Conservation (phyloP, 2,329 filamentous ascomycete genomes). For the Fusarium pininemorale region DNA sequence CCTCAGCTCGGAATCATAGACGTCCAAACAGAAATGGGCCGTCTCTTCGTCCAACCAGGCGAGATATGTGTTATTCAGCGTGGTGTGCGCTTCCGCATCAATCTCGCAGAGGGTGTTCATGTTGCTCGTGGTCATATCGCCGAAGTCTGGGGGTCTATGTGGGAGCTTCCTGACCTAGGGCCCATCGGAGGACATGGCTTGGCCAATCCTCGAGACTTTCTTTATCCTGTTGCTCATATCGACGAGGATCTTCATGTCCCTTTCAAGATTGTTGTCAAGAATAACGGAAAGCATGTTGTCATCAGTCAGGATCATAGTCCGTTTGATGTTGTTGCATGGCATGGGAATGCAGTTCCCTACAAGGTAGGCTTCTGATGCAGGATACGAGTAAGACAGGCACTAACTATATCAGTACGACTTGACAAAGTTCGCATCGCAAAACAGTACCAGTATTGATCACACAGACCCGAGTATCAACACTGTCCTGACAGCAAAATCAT, state of each 20-base stretch:
- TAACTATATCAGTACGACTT: slow-evolving; percentile 1
- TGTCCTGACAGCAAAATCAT: slow-evolving; percentile 5
- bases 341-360: slow-evolving; percentile 18
- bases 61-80: slow-evolving; percentile 9
- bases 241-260: neutral
- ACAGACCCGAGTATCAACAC: slow-evolving; percentile 15
- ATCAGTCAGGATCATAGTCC: slow-evolving; percentile 20
- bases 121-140: slow-evolving; percentile 9
- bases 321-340: slow-evolving; percentile 21
- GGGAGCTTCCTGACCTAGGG: slow-evolving; percentile 5
- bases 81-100: neutral
- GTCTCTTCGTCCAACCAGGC: slow-evolving; percentile 1
- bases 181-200: slow-evolving; percentile 13
- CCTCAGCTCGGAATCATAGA: slow-evolving; percentile 9
- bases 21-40: slow-evolving; percentile 12
- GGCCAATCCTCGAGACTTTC: slow-evolving; percentile 11
- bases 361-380: neutral
- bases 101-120: neutral
- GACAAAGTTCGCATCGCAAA: slow-evolving; percentile 16
- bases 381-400: accelerated
- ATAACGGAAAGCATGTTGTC: slow-evolving; percentile 13
- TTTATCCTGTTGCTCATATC: slow-evolving; percentile 9
- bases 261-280: neutral
- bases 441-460: slow-evolving; percentile 8
- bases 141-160: slow-evolving; percentile 12